Evolutionary conservation across 179 eudicot species (phyloP), one percentile per base, ranked within the genome.

Genomic region (Silene vulgaris): DNA sequence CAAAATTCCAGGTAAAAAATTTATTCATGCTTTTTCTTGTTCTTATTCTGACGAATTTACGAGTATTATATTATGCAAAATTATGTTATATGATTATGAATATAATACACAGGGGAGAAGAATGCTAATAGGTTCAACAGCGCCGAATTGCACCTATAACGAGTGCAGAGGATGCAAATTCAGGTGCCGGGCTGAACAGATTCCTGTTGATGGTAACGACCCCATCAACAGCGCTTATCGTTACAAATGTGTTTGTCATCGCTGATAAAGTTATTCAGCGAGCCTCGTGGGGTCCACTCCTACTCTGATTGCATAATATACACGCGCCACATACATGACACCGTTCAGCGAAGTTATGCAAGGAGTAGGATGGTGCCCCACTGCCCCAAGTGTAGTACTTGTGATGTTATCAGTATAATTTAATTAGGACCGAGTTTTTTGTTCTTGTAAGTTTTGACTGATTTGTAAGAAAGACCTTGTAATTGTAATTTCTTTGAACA

Each of bases 191-290:
- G 97, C 98, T 29, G 95, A 91, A 81, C 98, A 93, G 75, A 86
- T 93, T 77, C 98, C 98, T 0, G 98, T 93, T 4, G 98, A 93
- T 66, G 93, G 95, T 43, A 93, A 93, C 56, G 98, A 93, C 78
- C 98, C 98, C 1, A 84, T 91, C 32, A 84, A 91, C 62, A 93
- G 97, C 37, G 80, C 98, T 4, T 89, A 89, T 74, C 98, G 82
- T 57, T 93, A 93, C 88, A 93, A 77, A 82, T 93, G 98, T 79
- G 85, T 93, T 0, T 93, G 98, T 59, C 98, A 88, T 79, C 80
- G 97, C 79, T 84, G 76, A 86, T 66, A 5, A 3, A 5, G 0
- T 20, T 20, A 52, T 7, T 28, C 56, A 26, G 12, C n/a, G 66
- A 12, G 21, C 12, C 56, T 14, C 1, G 37, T 69, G 67, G 68